Conservation (phyloP, 371 early-diverging fungal species). For the Mortierella sp. region DNA sequence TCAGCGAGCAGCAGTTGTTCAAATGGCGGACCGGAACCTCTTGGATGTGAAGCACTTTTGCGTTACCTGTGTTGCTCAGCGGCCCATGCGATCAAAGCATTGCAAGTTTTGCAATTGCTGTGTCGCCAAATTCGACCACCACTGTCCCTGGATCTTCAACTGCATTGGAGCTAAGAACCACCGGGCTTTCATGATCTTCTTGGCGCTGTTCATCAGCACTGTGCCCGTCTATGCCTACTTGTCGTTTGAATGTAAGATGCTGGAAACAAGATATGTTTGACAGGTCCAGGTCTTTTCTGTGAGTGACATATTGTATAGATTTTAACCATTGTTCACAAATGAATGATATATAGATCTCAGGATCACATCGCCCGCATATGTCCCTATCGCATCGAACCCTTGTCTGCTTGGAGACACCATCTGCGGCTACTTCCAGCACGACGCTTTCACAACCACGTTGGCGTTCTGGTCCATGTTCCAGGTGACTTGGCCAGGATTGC, state of each 20-base stretch:
- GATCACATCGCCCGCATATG: constrained; percentile 47
- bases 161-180: constrained; percentile 93
- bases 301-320: not conserved
- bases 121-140: constrained; percentile 99
- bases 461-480: constrained; percentile 83
- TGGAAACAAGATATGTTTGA: not conserved
- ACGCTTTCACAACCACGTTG: constrained; percentile 79
- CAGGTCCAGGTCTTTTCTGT: no score
- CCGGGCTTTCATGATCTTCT: constrained; percentile 85
- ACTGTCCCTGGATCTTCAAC: constrained; percentile 98
- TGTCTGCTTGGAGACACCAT: constrained; percentile 73
- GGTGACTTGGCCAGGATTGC: constrained; percentile 84
- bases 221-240: constrained; percentile 74
- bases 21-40: constrained; percentile 76
- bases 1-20: constrained; percentile 68
- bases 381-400: constrained; percentile 62
- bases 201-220: constrained; percentile 70
- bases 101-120: constrained; percentile 97
- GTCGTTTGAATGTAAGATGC: constrained; percentile 74
- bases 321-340: not conserved
- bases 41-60: constrained; percentile 90
- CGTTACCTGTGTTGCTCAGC: constrained; percentile 82
- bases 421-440: constrained; percentile 83
- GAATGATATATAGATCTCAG: constrained; percentile 36
- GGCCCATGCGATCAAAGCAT: constrained; percentile 98